These are phyloP conservation scores for Asterophora lycoperdoides DNA, from an alignment of 768 basidiomycete species.

Conservation along the genomic window DNA sequence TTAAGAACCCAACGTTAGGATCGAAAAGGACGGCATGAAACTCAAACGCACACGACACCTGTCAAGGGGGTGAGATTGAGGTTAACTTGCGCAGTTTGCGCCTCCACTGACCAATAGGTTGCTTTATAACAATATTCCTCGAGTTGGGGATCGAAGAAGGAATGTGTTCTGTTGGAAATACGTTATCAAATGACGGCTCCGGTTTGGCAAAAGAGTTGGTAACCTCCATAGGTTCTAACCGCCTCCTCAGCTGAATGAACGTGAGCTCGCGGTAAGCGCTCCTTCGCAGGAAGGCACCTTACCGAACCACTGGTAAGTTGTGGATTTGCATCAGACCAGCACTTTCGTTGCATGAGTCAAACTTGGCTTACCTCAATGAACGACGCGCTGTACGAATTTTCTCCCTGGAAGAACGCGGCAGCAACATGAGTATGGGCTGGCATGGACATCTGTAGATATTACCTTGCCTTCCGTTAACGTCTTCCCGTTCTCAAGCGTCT, in stretches of 20 bases:
- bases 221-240: slow-evolving; percentile 83
- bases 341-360: neutral
- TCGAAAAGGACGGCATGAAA: too few relatives aligned
- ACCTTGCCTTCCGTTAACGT: slow-evolving; percentile 81
- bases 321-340: neutral
- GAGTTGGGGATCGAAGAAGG: slow-evolving; percentile 66
- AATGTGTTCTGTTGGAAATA: slow-evolving; percentile 57
- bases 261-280: slow-evolving; percentile 4
- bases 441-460: neutral
- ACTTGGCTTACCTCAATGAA: slow-evolving; percentile 63
- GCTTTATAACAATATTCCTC: slow-evolving; percentile 89
- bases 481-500: slow-evolving; percentile 98
- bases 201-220: slow-evolving; percentile 11
- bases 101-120: slow-evolving; percentile 67
- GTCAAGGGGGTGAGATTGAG: neutral
- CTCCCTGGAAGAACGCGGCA: slow-evolving; percentile 47
- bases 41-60: slow-evolving; percentile 38
- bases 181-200: neutral
- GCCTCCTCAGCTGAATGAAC: slow-evolving; percentile 76
- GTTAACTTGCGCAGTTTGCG: neutral
- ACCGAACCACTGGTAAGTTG: slow-evolving; percentile 72
- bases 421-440: slow-evolving; percentile 1
- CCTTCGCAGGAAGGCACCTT: slow-evolving; percentile 15
- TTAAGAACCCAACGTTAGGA: slow-evolving; percentile 24
- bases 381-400: slow-evolving; percentile 81